phyloP scores from a whole-genome alignment of 2,329 filamentous ascomycete genomes.

The Cladosporium sphaerospermum region DNA sequence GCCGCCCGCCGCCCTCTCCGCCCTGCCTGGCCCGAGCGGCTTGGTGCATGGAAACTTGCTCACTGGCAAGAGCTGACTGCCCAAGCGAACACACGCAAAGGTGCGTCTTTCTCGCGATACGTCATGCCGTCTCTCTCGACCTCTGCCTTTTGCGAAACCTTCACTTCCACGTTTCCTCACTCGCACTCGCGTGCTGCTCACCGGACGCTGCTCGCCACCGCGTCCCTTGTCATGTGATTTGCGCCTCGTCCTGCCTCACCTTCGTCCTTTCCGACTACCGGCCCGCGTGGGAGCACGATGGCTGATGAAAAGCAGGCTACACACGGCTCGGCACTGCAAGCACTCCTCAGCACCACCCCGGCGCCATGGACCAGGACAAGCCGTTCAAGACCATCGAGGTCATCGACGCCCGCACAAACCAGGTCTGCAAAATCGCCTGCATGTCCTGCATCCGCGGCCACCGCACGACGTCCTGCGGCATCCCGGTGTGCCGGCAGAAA shows the following conservation, averaged over 20 bases:
- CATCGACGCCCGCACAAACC: conserved; percentile 26
- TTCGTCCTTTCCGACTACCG: neutral
- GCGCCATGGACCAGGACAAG: conserved; percentile 25
- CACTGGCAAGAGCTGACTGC: conserved; percentile 12
- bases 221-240: conserved; percentile 10
- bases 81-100: conserved; percentile 7
- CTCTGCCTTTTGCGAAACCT: conserved; percentile 14
- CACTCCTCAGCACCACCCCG: neutral
- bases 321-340: neutral
- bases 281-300: neutral
- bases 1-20: neutral
- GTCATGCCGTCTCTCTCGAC: conserved; percentile 14
- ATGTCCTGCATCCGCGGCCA: conserved; percentile 33
- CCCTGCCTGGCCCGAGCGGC: conserved; percentile 8
- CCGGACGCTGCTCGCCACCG: neutral
- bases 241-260: neutral
- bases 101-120: conserved; percentile 11
- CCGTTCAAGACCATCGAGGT: conserved; percentile 33
- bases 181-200: neutral
- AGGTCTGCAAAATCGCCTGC: conserved; percentile 30
- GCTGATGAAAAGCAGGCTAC: conserved; percentile 13
- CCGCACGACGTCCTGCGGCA: conserved; percentile 30
- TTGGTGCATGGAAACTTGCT: conserved; percentile 20
- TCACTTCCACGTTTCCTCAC: neutral
- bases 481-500: conserved; percentile 30